Percentiles rank a stretch among this genome's conserved stretches.
These are phyloP conservation scores for Aquilaria agallochum DNA, from an alignment of 441 rosid species.

Conservation along the genomic window DNA sequence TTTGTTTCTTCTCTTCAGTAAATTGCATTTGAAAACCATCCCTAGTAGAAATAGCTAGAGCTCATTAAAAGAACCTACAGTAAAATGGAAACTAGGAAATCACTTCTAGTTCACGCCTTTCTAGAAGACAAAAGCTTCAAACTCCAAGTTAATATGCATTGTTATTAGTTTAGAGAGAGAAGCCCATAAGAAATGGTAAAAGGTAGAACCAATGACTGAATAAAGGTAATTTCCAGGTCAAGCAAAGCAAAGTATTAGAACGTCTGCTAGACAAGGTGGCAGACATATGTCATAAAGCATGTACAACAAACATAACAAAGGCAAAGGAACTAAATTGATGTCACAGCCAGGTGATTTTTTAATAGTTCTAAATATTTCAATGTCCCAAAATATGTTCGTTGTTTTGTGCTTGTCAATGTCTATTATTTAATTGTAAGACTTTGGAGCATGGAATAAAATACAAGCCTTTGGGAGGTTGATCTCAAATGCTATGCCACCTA, in stretches of 20 bases:
- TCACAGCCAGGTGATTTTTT: constrained; percentile 8
- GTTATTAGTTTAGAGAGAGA: no score
- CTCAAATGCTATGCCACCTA: constrained; percentile 15
- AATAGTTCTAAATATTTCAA: constrained; percentile 11
- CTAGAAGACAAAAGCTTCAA: no score
- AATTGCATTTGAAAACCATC: no score
- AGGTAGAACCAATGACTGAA: neutral
- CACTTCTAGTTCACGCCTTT: no score
- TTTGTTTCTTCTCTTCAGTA: no score
- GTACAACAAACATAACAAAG: neutral
- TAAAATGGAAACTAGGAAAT: no score
- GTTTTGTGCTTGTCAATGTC: constrained; percentile 12
- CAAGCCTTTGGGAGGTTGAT: constrained; percentile 18
- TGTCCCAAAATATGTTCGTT: constrained; percentile 6
- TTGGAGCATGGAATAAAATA: constrained; percentile 10
- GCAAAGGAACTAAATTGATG: constrained; percentile 5
- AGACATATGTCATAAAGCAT: constrained; percentile 4
- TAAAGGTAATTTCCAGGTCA: neutral
- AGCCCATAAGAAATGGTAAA: neutral
- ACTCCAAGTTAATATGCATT: no score
- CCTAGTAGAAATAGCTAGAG: no score
- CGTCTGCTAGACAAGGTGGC: constrained; percentile 1
- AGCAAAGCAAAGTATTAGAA: neutral
- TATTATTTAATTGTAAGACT: neutral
- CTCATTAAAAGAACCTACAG: no score